Evolutionary conservation across 2,329 filamentous ascomycete genomes (phyloP).

Genomic region (Penicillium sp.): DNA sequence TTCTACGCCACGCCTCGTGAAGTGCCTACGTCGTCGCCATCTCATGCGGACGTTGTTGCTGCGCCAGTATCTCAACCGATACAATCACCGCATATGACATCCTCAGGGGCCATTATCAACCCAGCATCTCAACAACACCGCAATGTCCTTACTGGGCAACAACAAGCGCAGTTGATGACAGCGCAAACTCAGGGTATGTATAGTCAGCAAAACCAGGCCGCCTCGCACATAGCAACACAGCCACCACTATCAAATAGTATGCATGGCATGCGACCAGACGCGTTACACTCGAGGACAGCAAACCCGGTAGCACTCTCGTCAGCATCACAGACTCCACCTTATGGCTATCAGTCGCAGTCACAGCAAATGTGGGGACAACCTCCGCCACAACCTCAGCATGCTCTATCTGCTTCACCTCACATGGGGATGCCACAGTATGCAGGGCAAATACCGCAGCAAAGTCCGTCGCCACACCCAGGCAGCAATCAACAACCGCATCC

Average conservation of each 20-base stretch:
- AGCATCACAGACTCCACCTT: conserved; percentile 42
- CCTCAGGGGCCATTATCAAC: conserved; percentile 19
- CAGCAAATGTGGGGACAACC: conserved; percentile 66
- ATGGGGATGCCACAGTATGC: conserved; percentile 39
- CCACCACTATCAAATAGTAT: conserved; percentile 69
- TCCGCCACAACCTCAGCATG: conserved; percentile 59
- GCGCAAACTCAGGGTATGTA: conserved; percentile 54
- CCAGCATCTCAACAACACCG: conserved; percentile 25
- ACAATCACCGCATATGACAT: conserved; percentile 35
- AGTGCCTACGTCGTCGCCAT: conserved; percentile 54
- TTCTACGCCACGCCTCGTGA: conserved; percentile 83
- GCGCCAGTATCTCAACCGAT: conserved; percentile 34
- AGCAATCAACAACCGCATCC: conserved; percentile 37
- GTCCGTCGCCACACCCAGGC: conserved; percentile 12
- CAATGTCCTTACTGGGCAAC: conserved; percentile 29
- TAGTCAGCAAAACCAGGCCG: conserved; percentile 66
- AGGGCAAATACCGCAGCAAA: conserved; percentile 29
- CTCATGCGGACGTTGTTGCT: conserved; percentile 31
- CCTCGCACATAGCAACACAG: conserved; percentile 66
- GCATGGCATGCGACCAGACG: conserved; percentile 55
- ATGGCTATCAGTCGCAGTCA: conserved; percentile 58
- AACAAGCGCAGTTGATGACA: conserved; percentile 45
- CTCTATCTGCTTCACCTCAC: conserved; percentile 29
- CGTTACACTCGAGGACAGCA: conserved; percentile 65
- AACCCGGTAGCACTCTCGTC: conserved; percentile 55